Percentiles rank a stretch among this genome's conserved stretches.
phyloP scores from a whole-genome alignment of 352 stramenopile genomes.

The Blastocystis sp. region DNA sequence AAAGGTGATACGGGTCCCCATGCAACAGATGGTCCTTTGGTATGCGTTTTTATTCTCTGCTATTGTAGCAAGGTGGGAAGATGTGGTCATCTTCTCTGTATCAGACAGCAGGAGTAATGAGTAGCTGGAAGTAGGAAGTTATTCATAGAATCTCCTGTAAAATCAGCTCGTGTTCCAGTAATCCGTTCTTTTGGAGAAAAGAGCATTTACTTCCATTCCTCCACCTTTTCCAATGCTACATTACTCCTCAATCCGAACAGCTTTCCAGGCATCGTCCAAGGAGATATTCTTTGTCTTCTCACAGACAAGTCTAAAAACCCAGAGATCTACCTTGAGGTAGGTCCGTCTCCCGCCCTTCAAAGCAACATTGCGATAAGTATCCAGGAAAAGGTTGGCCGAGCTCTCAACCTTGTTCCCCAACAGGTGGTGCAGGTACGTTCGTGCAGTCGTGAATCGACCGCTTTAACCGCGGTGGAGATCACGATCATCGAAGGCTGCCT shows the following conservation, averaged over 20 bases:
- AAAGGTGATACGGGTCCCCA: neutral
- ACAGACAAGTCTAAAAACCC: slow-evolving; percentile 38
- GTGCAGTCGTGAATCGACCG: neutral
- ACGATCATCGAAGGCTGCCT: slow-evolving; percentile 52
- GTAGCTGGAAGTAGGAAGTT: neutral
- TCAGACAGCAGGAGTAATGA: neutral
- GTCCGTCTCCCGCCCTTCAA: neutral
- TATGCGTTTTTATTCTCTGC: neutral
- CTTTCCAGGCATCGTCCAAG: neutral
- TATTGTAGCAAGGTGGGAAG: neutral
- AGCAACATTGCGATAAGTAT: slow-evolving; percentile 42
- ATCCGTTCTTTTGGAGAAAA: neutral
- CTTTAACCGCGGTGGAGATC: neutral
- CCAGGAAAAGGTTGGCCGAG: slow-evolving; percentile 11
- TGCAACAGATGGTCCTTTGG: neutral
- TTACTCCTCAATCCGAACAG: neutral
- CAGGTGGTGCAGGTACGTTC: slow-evolving; percentile 32
- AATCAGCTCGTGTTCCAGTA: neutral
- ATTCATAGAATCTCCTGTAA: neutral
- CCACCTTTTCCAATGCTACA: slow-evolving; percentile 4
- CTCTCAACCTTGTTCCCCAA: neutral
- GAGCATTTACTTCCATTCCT: slow-evolving; percentile 31
- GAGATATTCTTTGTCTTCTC: slow-evolving; percentile 5
- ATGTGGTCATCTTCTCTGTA: slow-evolving; percentile 30
- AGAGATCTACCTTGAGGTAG: neutral